Conservation (phyloP, 1,284 basidiomycete genomes). For the Polyporus tsugae region DNA sequence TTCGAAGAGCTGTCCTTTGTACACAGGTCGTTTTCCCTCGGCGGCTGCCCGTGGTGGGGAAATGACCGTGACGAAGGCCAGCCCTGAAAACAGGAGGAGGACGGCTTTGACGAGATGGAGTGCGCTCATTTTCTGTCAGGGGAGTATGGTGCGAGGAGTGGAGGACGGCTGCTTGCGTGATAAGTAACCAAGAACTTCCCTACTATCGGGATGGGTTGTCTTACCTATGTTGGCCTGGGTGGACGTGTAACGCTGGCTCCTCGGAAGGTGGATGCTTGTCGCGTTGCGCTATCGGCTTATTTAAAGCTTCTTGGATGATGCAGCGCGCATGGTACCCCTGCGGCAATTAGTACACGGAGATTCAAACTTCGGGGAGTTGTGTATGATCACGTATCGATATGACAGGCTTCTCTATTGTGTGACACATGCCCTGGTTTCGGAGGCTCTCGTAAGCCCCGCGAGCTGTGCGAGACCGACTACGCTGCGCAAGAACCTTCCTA, state of each 20-base stretch:
- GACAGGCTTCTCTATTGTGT: neutral
- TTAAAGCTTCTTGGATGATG: neutral
- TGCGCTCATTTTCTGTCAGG: neutral
- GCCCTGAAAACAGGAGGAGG: neutral
- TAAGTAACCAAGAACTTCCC: neutral
- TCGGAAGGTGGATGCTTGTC: neutral
- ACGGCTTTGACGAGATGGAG: neutral
- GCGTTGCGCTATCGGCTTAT: neutral
- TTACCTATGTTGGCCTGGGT: neutral
- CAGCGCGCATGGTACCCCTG: neutral
- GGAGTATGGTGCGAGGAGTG: neutral
- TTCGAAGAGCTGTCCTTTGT: slow-evolving; percentile 21
- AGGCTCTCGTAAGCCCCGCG: neutral
- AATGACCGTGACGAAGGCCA: neutral
- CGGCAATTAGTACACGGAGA: neutral
- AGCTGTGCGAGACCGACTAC: neutral
- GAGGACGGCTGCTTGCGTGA: neutral
- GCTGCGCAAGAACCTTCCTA: neutral
- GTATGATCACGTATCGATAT: neutral
- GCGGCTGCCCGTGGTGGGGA: neutral
- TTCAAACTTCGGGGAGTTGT: neutral
- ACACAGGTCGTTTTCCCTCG: neutral
- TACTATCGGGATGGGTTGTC: neutral
- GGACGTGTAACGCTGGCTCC: too few species aligned
- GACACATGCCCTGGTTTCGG: neutral